Evolutionary conservation across 2,329 filamentous ascomycete genomes (phyloP).

Genomic region (Penicillium digitatum): DNA sequence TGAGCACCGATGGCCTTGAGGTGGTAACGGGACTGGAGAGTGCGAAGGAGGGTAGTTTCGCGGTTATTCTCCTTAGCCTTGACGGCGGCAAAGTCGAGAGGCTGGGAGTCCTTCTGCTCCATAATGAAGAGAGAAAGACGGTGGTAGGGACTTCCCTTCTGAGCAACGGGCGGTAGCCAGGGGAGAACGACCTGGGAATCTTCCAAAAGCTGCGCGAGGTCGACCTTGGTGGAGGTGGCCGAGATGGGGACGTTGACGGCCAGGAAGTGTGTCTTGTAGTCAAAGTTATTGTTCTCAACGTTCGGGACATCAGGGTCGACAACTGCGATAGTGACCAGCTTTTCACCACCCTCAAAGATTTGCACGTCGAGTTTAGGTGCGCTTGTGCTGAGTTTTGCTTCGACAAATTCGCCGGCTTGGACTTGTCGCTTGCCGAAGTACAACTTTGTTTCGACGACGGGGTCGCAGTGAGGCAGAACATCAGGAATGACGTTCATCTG

Average conservation of each 20-base stretch:
- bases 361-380: constrained; percentile 76
- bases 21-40: constrained; percentile 65
- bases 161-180: constrained; percentile 81
- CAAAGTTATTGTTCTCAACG: constrained; percentile 68
- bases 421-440: constrained; percentile 70
- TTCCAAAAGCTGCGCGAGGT: constrained; percentile 59
- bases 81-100: constrained; percentile 57
- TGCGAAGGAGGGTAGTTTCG: constrained; percentile 70
- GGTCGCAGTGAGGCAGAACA: constrained; percentile 74
- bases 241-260: constrained; percentile 69
- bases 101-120: constrained; percentile 64
- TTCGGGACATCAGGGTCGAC: constrained; percentile 89
- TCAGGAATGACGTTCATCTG: constrained; percentile 89
- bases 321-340: constrained; percentile 78
- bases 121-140: constrained; percentile 79
- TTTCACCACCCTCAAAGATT: constrained; percentile 74
- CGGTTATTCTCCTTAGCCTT: constrained; percentile 51
- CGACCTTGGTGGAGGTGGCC: constrained; percentile 57
- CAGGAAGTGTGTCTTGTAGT: constrained; percentile 80
- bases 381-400: constrained; percentile 67
- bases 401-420: constrained; percentile 72
- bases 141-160: constrained; percentile 90
- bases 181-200: constrained; percentile 66
- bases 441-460: constrained; percentile 73
- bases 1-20: constrained; percentile 74